A percentile compares a stretch with the other conserved stretches of the same genome.
Evolutionary conservation across 257 asterid species (phyloP).

Genomic region (Rubia yunnanensis): DNA sequence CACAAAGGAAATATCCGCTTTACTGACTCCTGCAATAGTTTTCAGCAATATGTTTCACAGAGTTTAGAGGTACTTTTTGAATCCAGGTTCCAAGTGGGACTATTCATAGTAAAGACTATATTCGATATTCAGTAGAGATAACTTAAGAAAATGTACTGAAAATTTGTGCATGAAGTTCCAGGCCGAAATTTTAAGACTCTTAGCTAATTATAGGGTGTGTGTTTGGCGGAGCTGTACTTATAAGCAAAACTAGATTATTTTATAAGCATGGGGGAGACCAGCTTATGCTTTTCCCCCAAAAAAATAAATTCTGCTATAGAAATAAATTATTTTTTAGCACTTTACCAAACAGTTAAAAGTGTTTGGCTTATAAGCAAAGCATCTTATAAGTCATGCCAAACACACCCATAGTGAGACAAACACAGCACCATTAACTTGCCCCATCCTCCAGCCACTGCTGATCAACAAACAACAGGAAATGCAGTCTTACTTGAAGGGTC

Average conservation of each 20-base stretch:
- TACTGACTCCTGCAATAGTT: conserved; percentile 68
- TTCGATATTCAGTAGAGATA: background rate
- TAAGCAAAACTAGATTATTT: too few relatives aligned
- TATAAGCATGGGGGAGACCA: too few relatives aligned
- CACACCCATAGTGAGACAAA: background rate
- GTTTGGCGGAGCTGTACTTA: too few relatives aligned
- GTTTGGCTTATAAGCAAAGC: too few relatives aligned
- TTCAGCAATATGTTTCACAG: background rate
- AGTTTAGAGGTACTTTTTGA: background rate
- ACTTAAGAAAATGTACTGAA: background rate
- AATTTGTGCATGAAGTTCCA: background rate
- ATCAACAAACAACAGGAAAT: conserved; percentile 7
- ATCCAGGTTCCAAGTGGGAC: background rate
- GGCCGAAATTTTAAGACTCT: background rate
- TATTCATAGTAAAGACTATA: background rate
- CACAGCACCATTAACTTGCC: background rate
- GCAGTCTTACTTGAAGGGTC: conserved; percentile 67
- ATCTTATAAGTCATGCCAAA: too few relatives aligned
- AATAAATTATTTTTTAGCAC: too few relatives aligned
- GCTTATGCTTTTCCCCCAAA: too few relatives aligned
- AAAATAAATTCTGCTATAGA: too few relatives aligned
- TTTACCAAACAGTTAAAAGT: too few relatives aligned
- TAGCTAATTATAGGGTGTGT: too few relatives aligned
- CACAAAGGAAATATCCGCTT: conserved; percentile 81
- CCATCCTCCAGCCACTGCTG: background rate